phyloP scores from a whole-genome alignment of 495 filamentous ascomycete species.

The Neurospora tetraspora region DNA sequence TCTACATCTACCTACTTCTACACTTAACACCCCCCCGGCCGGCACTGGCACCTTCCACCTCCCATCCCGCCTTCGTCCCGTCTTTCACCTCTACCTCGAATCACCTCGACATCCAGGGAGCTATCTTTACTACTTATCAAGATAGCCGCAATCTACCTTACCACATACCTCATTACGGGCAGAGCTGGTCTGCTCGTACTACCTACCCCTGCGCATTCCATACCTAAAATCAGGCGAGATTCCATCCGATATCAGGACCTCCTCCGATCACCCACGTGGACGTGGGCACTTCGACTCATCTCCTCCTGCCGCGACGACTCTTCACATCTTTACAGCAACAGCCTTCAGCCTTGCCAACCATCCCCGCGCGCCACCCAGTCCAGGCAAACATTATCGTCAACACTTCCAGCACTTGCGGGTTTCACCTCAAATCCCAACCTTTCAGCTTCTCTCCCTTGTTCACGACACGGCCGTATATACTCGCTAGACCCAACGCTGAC shows the following conservation, averaged over 20 bases:
- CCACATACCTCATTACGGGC: background rate
- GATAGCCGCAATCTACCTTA: background rate
- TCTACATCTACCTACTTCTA: background rate
- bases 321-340: background rate
- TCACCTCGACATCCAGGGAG: background rate
- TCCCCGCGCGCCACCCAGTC: background rate
- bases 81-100: background rate
- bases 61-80: background rate
- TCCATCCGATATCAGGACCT: background rate
- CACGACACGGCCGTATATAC: background rate
- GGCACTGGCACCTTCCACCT: background rate
- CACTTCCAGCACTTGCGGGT: background rate
- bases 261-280: background rate
- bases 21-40: background rate
- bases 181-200: background rate
- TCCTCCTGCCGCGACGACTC: background rate
- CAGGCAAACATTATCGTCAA: background rate
- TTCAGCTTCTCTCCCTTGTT: background rate
- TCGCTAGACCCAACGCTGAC: background rate
- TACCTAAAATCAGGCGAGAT: constrained; percentile 5
- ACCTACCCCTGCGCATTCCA: background rate
- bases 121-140: background rate
- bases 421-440: background rate
- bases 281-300: background rate
- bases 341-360: background rate